Conservation (phyloP, 768 basidiomycete species). For the Suillus occidentalis region DNA sequence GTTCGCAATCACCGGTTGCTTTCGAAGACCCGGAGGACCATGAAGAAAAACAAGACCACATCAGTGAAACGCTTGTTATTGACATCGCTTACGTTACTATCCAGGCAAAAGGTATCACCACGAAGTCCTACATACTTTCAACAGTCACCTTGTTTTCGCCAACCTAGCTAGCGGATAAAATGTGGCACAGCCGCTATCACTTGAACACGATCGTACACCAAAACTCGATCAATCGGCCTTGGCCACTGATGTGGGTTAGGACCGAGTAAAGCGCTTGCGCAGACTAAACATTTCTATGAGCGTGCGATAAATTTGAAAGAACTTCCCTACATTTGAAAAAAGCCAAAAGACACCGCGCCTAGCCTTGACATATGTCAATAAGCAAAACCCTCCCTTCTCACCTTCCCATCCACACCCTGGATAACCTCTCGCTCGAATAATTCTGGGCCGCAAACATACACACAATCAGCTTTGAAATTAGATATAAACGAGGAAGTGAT, state of each 20-base stretch:
- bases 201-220: not conserved
- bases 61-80: not conserved
- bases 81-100: not conserved
- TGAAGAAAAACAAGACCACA: not conserved
- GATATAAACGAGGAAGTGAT: slow-evolving; percentile 15
- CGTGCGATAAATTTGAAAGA: not conserved
- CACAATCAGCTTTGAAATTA: slow-evolving; percentile 17
- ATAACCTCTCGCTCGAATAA: slow-evolving; percentile 44
- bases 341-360: slow-evolving; percentile 15
- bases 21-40: not conserved
- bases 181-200: not conserved
- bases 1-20: not conserved
- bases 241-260: not conserved
- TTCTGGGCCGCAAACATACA: slow-evolving; percentile 53
- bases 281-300: not conserved
- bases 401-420: slow-evolving; percentile 31
- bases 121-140: not conserved
- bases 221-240: not conserved
- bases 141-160: not conserved
- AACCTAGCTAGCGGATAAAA: not conserved
- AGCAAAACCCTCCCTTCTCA: slow-evolving; percentile 43
- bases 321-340: slow-evolving; percentile 27
- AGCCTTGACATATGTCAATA: slow-evolving; percentile 32
- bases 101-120: not conserved
- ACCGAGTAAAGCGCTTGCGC: not conserved